A percentile compares a stretch with the other conserved stretches of the same genome.
These are phyloP conservation scores for Viridothelium virens DNA, from an alignment of 495 filamentous ascomycete genomes.

Conservation along the genomic window DNA sequence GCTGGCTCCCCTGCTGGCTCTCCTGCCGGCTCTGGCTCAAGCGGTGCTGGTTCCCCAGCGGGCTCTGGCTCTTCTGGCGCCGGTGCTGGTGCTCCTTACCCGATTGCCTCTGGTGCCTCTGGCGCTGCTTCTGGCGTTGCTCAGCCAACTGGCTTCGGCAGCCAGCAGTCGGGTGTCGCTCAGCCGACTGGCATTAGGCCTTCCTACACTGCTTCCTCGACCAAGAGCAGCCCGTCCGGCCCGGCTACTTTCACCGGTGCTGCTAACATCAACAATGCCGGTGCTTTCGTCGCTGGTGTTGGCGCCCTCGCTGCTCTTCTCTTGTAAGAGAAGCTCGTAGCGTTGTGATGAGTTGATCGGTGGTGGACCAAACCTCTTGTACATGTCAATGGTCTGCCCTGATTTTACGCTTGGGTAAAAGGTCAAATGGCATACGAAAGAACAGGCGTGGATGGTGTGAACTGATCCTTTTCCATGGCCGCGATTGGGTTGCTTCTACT, in stretches of 20 bases:
- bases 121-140: background rate
- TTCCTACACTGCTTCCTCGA: background rate
- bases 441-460: constrained; percentile 2
- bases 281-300: constrained; percentile 6
- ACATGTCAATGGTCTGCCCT: background rate
- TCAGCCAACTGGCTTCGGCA: background rate
- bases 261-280: constrained; percentile 5
- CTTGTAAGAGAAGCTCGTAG: background rate
- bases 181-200: background rate
- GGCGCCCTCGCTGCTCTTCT: constrained; percentile 7
- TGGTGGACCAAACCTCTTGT: background rate
- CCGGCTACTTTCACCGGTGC: constrained; percentile 10
- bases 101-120: background rate
- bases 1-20: background rate
- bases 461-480: background rate
- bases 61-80: constrained; percentile 5
- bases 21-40: background rate
- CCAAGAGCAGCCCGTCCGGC: constrained; percentile 9
- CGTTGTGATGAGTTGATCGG: background rate
- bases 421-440: background rate
- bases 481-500: background rate
- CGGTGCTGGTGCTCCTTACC: background rate
- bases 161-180: background rate
- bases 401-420: constrained; percentile 7
- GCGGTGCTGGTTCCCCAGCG: background rate